These are phyloP conservation scores for Marasmius fiardii DNA, from an alignment of 1,284 basidiomycete species.

Conservation along the genomic window DNA sequence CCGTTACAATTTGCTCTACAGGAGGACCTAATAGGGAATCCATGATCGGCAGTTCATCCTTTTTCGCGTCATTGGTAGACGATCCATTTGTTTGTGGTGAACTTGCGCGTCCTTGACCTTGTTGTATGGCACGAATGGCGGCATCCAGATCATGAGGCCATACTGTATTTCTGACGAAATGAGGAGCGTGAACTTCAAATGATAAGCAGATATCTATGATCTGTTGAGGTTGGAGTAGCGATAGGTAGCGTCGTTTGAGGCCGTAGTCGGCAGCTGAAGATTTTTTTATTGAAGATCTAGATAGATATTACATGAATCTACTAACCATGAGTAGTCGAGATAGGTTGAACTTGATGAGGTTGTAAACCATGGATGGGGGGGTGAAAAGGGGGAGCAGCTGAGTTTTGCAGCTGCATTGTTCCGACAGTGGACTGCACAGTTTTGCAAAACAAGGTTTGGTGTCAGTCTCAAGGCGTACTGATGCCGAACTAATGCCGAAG, in stretches of 20 bases:
- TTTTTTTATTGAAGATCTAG: conserved; percentile 9
- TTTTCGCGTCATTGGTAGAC: conserved; percentile 3
- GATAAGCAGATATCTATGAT: conserved; percentile 73
- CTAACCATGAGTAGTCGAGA: conserved; percentile 4
- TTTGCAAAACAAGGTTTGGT: conserved; percentile 29
- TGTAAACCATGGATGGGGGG: background rate
- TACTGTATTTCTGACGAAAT: conserved; percentile 52
- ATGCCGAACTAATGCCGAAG: background rate
- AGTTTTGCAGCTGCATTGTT: conserved; percentile 40
- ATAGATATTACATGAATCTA: background rate
- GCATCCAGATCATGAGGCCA: conserved; percentile 69
- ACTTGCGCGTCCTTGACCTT: conserved; percentile 16
- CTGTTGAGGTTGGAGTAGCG: conserved; percentile 59
- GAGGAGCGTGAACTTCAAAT: conserved; percentile 64
- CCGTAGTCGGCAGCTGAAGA: conserved; percentile 45
- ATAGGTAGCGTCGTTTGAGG: conserved; percentile 67
- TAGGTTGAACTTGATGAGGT: conserved; percentile 11
- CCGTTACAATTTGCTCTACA: background rate
- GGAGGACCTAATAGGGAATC: conserved; percentile 14
- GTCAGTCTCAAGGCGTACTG: background rate
- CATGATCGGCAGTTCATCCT: conserved; percentile 9
- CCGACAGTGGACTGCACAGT: conserved; percentile 54
- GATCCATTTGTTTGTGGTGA: conserved; percentile 14
- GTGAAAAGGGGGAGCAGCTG: conserved; percentile 6
- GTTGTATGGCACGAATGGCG: conserved; percentile 54